These are phyloP conservation scores for Fusarium pseudograminearum DNA, from an alignment of 2,329 filamentous ascomycete genomes.

Conservation along the genomic window DNA sequence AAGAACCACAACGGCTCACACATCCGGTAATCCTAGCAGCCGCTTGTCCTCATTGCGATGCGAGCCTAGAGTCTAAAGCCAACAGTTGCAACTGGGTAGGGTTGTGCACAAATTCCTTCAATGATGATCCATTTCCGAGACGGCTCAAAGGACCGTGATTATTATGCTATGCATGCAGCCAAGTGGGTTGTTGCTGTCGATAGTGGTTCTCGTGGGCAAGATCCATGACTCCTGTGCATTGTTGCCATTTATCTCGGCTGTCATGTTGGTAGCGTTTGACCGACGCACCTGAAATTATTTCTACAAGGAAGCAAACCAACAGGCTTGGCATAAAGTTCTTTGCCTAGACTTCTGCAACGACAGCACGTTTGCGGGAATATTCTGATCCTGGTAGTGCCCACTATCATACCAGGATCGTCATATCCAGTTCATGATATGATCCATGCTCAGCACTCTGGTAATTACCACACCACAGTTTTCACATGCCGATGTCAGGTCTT, in stretches of 20 bases:
- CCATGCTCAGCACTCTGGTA: not conserved
- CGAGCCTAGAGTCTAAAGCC: not conserved
- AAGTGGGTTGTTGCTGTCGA: not conserved
- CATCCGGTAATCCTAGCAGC: not conserved
- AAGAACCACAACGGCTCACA: not conserved
- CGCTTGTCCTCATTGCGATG: not conserved
- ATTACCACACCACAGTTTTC: not conserved
- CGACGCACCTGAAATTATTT: not conserved
- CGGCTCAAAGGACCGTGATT: conserved; percentile 20
- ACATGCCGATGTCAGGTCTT: not conserved
- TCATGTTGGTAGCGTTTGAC: not conserved
- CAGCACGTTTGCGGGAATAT: not conserved
- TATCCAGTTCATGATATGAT: not conserved
- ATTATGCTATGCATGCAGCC: not conserved
- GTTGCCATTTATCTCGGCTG: not conserved
- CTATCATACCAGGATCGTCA: not conserved
- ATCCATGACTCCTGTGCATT: not conserved
- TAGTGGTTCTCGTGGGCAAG: not conserved
- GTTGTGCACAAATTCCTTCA: not conserved
- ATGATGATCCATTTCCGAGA: conserved; percentile 17
- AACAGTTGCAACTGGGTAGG: not conserved
- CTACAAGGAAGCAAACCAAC: too few relatives aligned
- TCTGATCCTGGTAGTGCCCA: conserved; percentile 9
- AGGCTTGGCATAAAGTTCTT: not conserved
- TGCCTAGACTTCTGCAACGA: not conserved